Conservation (phyloP, 345 rosid genomes). For the Boechera retrofracta region DNA sequence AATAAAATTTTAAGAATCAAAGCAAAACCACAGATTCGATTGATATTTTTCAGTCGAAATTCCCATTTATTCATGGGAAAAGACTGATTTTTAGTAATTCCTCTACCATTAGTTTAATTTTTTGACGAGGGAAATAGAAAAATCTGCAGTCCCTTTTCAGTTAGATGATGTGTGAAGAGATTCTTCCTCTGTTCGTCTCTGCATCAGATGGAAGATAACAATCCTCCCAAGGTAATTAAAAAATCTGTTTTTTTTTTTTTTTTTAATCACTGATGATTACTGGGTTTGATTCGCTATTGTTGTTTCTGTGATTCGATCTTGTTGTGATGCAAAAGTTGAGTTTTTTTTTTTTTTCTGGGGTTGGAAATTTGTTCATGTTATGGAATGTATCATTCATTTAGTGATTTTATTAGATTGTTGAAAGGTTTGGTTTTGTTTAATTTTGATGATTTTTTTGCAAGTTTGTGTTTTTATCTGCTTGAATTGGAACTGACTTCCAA, state of each 20-base stretch:
- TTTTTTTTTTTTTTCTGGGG: background rate
- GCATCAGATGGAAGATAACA: constrained; percentile 36
- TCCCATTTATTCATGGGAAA: background rate
- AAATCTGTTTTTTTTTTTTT: background rate
- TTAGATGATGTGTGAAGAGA: constrained; percentile 33
- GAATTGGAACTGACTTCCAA: background rate
- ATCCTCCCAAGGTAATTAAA: constrained; percentile 24
- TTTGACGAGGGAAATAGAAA: constrained; percentile 8
- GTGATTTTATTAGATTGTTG: background rate
- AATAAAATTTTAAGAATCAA: background rate
- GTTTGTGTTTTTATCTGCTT: background rate
- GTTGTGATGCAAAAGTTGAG: background rate
- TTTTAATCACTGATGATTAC: constrained; percentile 5
- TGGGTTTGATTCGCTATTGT: constrained; percentile 11
- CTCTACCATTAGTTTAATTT: constrained; percentile 42
- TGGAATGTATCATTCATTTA: background rate
- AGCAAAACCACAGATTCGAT: constrained; percentile 38
- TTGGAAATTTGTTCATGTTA: background rate
- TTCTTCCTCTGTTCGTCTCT: constrained; percentile 24
- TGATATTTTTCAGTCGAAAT: constrained; percentile 23
- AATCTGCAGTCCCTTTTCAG: constrained; percentile 1
- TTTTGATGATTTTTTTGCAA: background rate
- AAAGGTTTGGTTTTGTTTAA: background rate
- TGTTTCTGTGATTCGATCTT: constrained; percentile 9
- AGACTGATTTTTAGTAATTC: constrained; percentile 21